A percentile compares a stretch with the other conserved stretches of the same genome.
phyloP scores from a whole-genome alignment of 1,139 yeast species.

The Pichia terricola region DNA sequence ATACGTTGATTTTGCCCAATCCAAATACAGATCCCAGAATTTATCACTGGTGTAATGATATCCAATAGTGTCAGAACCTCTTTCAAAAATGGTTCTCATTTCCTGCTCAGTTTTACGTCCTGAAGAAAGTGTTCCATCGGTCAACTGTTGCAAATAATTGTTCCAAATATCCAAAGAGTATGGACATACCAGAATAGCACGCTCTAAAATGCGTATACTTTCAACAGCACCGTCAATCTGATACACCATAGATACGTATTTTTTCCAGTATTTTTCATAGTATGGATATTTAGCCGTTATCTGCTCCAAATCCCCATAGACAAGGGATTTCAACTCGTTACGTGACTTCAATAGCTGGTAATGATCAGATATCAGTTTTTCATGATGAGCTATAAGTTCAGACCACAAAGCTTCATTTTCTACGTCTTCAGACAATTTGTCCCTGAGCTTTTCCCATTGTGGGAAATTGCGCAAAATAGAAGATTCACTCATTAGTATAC shows the following conservation, averaged over 20 bases:
- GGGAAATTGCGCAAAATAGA: constrained; percentile 16
- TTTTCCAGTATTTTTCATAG: constrained; percentile 52
- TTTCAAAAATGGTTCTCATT: constrained; percentile 32
- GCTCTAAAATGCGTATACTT: constrained; percentile 38
- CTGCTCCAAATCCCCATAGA: constrained; percentile 29
- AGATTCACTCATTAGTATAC: constrained; percentile 7
- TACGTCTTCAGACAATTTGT: constrained; percentile 16
- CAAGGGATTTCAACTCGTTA: constrained; percentile 12
- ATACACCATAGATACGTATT: constrained; percentile 43
- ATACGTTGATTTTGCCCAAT: constrained; percentile 31
- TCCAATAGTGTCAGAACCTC: constrained; percentile 38
- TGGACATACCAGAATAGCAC: constrained; percentile 42
- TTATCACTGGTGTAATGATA: constrained; percentile 50
- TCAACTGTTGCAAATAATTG: constrained; percentile 31
- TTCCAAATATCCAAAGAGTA: constrained; percentile 56
- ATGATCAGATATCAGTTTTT: constrained; percentile 17
- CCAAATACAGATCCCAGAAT: constrained; percentile 57
- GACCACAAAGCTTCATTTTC: constrained; percentile 18
- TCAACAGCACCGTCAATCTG: constrained; percentile 44
- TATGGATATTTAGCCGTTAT: constrained; percentile 46
- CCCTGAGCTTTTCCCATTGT: constrained; percentile 18
- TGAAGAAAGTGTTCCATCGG: constrained; percentile 33
- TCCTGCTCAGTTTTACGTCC: constrained; percentile 21
- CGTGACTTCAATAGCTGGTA: constrained; percentile 9
- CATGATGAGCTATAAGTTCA: constrained; percentile 16